A percentile compares a stretch with the other conserved stretches of the same genome.
Evolutionary conservation across 1,284 basidiomycete genomes (phyloP).

Genomic region (Xanthoconium separans): DNA sequence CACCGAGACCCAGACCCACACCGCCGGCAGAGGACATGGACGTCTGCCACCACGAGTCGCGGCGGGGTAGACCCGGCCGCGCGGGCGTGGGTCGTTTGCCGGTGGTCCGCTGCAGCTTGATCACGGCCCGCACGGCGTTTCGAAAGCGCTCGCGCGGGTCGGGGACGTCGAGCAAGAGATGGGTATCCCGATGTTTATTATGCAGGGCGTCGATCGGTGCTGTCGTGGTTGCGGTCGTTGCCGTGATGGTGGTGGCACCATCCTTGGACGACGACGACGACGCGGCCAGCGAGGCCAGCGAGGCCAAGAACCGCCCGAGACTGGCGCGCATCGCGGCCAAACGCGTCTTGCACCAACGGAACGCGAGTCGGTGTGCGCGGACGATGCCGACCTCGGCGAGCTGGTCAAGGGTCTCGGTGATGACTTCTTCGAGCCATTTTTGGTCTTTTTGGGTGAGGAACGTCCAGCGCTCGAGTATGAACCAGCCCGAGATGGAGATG

Average conservation of each 20-base stretch:
- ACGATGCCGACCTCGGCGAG: conserved; percentile 44
- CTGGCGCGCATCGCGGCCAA: conserved; percentile 8
- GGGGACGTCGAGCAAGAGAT: conserved; percentile 23
- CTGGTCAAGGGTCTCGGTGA: conserved; percentile 47
- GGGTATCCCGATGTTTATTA: conserved; percentile 4
- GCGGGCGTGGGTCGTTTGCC: conserved; percentile 16
- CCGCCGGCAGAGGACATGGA: conserved; percentile 3
- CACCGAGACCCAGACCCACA: too few relatives aligned
- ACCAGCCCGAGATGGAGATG: conserved; percentile 77
- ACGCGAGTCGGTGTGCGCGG: conserved; percentile 21
- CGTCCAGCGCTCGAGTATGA: conserved; percentile 70
- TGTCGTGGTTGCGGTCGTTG: background rate
- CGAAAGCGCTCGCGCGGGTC: conserved; percentile 32
- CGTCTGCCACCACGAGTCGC: conserved; percentile 32
- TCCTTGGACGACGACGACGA: background rate
- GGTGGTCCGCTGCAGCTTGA: conserved; percentile 31
- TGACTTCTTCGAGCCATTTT: conserved; percentile 71
- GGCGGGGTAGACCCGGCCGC: conserved; percentile 26
- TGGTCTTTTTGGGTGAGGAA: conserved; percentile 65
- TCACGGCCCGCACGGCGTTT: conserved; percentile 32
- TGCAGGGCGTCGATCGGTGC: background rate
- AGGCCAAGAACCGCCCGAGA: conserved; percentile 11
- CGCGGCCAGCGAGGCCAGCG: too few relatives aligned
- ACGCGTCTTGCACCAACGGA: conserved; percentile 22
- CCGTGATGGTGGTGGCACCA: background rate